phyloP scores from a whole-genome alignment of 805 yeast genomes.

The Hanseniaspora thailandica region DNA sequence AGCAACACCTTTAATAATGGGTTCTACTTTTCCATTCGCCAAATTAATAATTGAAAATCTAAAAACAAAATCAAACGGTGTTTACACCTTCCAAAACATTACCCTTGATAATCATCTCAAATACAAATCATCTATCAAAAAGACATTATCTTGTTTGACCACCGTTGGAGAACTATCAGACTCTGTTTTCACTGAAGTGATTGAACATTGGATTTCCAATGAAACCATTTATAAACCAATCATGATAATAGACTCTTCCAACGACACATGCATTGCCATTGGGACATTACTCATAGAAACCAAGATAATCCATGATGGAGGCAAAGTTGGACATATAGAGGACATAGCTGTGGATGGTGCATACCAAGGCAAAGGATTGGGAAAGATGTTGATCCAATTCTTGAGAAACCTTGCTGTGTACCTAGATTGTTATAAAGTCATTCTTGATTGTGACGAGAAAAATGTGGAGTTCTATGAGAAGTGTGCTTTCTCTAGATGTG shows the following conservation, averaged over 20 bases:
- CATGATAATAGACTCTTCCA: slow-evolving; percentile 46
- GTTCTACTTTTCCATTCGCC: neutral
- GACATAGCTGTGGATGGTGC: slow-evolving; percentile 69
- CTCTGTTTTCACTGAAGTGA: slow-evolving; percentile 38
- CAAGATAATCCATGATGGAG: slow-evolving; percentile 74
- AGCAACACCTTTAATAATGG: too few species aligned
- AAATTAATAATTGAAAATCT: neutral
- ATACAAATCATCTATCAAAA: slow-evolving; percentile 1
- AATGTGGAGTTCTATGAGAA: slow-evolving; percentile 80
- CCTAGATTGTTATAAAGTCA: slow-evolving; percentile 73
- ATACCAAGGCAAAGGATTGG: slow-evolving; percentile 78
- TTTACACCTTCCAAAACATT: neutral
- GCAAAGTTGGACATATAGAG: slow-evolving; percentile 85
- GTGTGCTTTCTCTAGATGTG: slow-evolving; percentile 62
- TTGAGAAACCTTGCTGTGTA: slow-evolving; percentile 48
- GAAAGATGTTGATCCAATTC: slow-evolving; percentile 50
- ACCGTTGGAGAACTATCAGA: slow-evolving; percentile 63
- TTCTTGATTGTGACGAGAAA: slow-evolving; percentile 75
- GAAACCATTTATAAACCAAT: slow-evolving; percentile 46
- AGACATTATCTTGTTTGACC: slow-evolving; percentile 49
- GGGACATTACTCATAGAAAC: slow-evolving; percentile 73
- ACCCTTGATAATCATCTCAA: slow-evolving; percentile 13
- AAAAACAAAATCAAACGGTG: neutral
- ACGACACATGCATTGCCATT: slow-evolving; percentile 57
- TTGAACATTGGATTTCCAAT: slow-evolving; percentile 46